Evolutionary conservation across 257 asterid species (phyloP), one percentile per base, ranked within the genome.

Genomic region (Solanum okadae): DNA sequence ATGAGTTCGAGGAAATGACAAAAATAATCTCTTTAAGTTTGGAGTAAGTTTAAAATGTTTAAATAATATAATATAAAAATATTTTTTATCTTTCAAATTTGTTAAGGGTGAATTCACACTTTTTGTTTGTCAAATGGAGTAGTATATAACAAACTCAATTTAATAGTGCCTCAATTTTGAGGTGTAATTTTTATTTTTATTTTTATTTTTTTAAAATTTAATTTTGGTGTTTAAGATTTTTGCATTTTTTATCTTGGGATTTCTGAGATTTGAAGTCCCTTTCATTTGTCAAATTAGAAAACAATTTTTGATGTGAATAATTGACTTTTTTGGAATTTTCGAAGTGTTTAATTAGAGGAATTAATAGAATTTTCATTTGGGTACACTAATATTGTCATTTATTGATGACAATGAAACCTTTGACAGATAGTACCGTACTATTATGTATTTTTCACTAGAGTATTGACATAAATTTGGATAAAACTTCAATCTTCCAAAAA

Each of bases 381-480:
- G 79, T 89, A 81, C 88, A 77, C 38, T 68, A 85, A 89, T 38
- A 90, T 88, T 90, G 59, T 78, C 89, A 89, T 10, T 87, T 85
- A 91, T 92, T 89, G 91, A 91, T 92, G 91, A 75, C 13, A 87
- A 52, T 87, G 88, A 46, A 87, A 91, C 88, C 29, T 4, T 34
- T 35, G 29, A 20, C 49, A 73, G 16, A 73, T 35, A 34, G 29
- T 73, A 14, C 38, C 29, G 81, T 73, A 73, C 81, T 73, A 73
- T 34, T 73, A 20, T 73, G 49, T 20, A 35, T 73, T 42, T 73
- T 73, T 35, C 82, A 73, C 44, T 34, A 20, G 8, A 18, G 44
- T 33, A 16, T 2, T 34, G 27, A 72, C 25, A 56, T 61, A 23
- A 61, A 34, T 73, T 73, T 73, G 46, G 44, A 72, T 34, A 22